Evolutionary conservation across 1,139 yeast genomes (phyloP).

Genomic region (Suhomyces bolitotheri): DNA sequence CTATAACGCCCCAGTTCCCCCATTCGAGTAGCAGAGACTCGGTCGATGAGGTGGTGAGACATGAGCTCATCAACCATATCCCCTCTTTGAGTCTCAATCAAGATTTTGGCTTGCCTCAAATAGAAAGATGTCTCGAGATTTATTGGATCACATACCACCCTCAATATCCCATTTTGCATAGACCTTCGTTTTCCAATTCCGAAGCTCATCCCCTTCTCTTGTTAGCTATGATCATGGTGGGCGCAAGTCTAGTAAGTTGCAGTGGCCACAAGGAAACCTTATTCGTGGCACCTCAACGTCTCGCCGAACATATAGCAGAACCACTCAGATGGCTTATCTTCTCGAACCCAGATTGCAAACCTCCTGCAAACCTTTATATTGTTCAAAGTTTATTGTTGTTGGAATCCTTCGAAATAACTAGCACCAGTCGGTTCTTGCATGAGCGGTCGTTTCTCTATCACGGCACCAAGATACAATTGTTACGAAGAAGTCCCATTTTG

Average conservation of each 20-base stretch:
- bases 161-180: constrained; percentile 60
- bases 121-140: constrained; percentile 29
- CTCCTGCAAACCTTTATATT: constrained; percentile 62
- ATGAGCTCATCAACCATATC: constrained; percentile 28
- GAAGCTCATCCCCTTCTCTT: constrained; percentile 53
- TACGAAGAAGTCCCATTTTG: constrained; percentile 69
- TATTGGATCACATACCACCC: constrained; percentile 63
- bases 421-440: constrained; percentile 54
- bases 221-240: constrained; percentile 55
- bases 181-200: constrained; percentile 59
- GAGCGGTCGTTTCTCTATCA: constrained; percentile 76
- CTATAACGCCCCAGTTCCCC: constrained; percentile 34
- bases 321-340: constrained; percentile 66
- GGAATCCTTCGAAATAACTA: constrained; percentile 59
- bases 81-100: constrained; percentile 34
- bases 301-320: constrained; percentile 48
- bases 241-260: constrained; percentile 32
- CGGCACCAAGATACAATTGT: constrained; percentile 69
- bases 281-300: constrained; percentile 20
- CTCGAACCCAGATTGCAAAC: constrained; percentile 54
- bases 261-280: constrained; percentile 18
- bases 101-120: constrained; percentile 27
- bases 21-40: constrained; percentile 26
- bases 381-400: constrained; percentile 61
- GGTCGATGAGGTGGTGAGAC: constrained; percentile 29